Evolutionary conservation across 2,329 filamentous ascomycete genomes (phyloP).

Genomic region (Colletotrichum sp.): DNA sequence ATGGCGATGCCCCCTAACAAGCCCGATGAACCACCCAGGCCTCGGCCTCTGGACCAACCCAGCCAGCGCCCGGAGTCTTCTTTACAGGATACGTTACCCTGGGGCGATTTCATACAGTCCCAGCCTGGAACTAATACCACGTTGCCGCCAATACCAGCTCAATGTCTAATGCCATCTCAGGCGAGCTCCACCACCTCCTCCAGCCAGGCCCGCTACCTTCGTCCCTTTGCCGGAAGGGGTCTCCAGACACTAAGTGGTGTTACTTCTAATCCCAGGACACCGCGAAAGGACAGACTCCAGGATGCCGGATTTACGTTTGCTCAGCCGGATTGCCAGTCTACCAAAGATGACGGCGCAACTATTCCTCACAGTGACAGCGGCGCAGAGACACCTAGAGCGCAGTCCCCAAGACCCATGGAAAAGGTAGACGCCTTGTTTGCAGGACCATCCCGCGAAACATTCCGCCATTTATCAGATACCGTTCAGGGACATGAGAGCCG

Average conservation of each 20-base stretch:
- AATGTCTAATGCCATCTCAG: constrained; percentile 57
- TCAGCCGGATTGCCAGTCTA: constrained; percentile 20
- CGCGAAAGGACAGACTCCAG: constrained; percentile 34
- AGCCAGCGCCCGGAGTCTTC: constrained; percentile 41
- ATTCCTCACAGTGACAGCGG: constrained; percentile 24
- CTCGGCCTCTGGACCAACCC: constrained; percentile 25
- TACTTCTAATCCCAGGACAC: constrained; percentile 33
- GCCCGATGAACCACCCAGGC: constrained; percentile 26
- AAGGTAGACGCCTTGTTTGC: constrained; percentile 20
- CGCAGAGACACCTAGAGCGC: constrained; percentile 27
- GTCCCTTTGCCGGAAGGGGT: constrained; percentile 61
- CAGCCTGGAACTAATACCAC: constrained; percentile 36
- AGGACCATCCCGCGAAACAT: constrained; percentile 36
- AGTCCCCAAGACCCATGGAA: neutral
- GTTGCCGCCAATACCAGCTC: constrained; percentile 53
- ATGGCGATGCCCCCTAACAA: constrained; percentile 40
- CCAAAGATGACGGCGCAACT: constrained; percentile 28
- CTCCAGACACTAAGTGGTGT: constrained; percentile 56
- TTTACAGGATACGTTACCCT: constrained; percentile 62
- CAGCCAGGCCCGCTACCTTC: constrained; percentile 53
- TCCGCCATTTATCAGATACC: constrained; percentile 54
- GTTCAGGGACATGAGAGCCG: constrained; percentile 68
- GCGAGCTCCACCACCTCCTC: constrained; percentile 59
- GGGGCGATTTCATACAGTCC: constrained; percentile 49
- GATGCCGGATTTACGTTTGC: constrained; percentile 6